Evolutionary conservation across 768 basidiomycete species (phyloP), one percentile per base, ranked within the genome.

Genomic region (Suillus paluster): DNA sequence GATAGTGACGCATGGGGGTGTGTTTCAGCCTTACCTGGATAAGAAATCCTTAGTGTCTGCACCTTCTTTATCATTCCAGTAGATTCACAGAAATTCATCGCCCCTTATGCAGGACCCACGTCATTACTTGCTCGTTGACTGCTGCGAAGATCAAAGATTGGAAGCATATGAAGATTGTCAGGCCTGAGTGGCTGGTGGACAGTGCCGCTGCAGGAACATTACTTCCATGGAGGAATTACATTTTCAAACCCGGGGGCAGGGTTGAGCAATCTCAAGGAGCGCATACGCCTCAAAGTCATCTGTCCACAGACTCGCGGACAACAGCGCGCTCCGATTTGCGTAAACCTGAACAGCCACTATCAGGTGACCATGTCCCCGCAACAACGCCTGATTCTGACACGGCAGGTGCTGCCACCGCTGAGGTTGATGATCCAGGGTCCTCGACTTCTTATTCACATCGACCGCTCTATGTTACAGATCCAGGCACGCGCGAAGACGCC

Each of bases 121-220:
- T 99, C 67, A 80, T 99, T 55, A 97, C 97, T 4, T 91, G 90
- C 65, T 91, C 92, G 36, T 83, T 99, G 48, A 98, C 97, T 0
- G 90, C 94, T 0, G 87, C 88, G 45, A 99, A 99, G 76, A 84
- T 94, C 48, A 85, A 85, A 23, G 95, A 97, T 68, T 98, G 95
- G 75, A 84, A 89, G 73, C 75, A 89, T 45, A 91, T 97, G 90
- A 97, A 95, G 72, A 90, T 99, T 17, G 95, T 91, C 42, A 81
- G 80, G 50, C 94, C 95, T 0, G 88, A 89, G 61, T 99, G 97
- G 97, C 81, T 99, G 12, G 79, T 89, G 12, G 85, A 95, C 36
- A 96, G 94, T 66, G 85, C 84, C n/a, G 78, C 86, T 58, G 82
- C 81, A 3, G 87, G 87, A 0, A 69, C 73, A 9, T 79, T 97